Base-by-base conservation (phyloP, 176 grass and related monocot species). In the Tuctoria greenei region DNA sequence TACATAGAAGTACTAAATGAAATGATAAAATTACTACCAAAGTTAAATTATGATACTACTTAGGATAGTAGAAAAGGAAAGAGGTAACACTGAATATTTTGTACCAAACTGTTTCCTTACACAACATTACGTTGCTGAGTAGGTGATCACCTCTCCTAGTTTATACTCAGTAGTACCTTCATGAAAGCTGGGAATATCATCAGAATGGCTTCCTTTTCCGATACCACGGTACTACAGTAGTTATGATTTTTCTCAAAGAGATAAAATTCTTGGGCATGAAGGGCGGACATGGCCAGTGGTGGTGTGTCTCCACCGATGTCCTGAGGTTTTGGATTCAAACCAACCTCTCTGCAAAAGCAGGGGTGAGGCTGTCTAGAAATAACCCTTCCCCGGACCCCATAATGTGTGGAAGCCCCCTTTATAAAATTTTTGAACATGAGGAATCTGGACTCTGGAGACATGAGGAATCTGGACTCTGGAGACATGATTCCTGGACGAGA, bases 191-290 rank as follows among this genome's bases (percentile, higher is more conserved):
- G 13, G 12, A 60, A 75, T 60, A 12, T 61, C 26, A 75, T 74
- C 37, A 42, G 52, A 60, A 59, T 61, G 23, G 24, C 13, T 41
- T 50, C 16, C 24, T 66, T 80, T 62, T 61, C 64, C 68, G 70
- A 42, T 51, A 42, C n/a, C 66, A 20, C 15, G 34, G 5, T 21
- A 74, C 2, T 67, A 74, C 43, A 27, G 37, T 24, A 57, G 54
- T 24, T 57, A 57, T 11, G 8, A 61, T 7, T 63, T 71, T 72
- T 64, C 8, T 49, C 42, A 6, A 20, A 58, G 31, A 31, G 31
- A 31, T 31, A 31, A 31, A 31, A 31, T 31, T 31, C 31, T 31
- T 31, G 31, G 3, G 3, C 31, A 31, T 31, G 31, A 31, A 31
- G 31, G 31, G 31, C 3, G 31, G 31, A 31, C 31, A 1, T 31